Evolutionary conservation across 2,329 filamentous ascomycete species (phyloP).

Genomic region (Madurella mycetomatis): DNA sequence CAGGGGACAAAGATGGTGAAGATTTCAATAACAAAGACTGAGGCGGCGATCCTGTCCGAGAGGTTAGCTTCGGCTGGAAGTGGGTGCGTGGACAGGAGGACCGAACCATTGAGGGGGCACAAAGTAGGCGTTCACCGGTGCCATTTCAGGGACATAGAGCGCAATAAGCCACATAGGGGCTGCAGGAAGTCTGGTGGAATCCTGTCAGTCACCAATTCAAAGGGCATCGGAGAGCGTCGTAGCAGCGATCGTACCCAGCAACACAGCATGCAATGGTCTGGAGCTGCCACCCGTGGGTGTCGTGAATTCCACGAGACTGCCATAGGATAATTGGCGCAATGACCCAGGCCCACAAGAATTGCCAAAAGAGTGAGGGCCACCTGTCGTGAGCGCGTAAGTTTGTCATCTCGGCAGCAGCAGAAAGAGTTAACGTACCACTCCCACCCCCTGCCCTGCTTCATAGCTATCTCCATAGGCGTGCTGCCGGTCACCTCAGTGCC

Average conservation of each 20-base stretch:
- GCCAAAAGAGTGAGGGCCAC: slow-evolving; percentile 62
- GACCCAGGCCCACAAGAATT: slow-evolving; percentile 59
- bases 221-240: neutral
- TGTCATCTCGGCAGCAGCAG: neutral
- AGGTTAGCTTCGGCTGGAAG: neutral
- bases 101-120: slow-evolving; percentile 57
- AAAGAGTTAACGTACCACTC: slow-evolving; percentile 51
- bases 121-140: slow-evolving; percentile 49
- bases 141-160: slow-evolving; percentile 48
- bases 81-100: slow-evolving; percentile 23
- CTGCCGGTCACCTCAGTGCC: slow-evolving; percentile 58
- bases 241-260: slow-evolving; percentile 36
- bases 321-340: slow-evolving; percentile 59
- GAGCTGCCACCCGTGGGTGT: slow-evolving; percentile 62
- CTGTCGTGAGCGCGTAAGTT: slow-evolving; percentile 26
- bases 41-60: slow-evolving; percentile 48
- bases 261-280: slow-evolving; percentile 55
- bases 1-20: slow-evolving; percentile 61
- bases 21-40: slow-evolving; percentile 59
- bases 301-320: slow-evolving; percentile 55
- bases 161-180: slow-evolving; percentile 65
- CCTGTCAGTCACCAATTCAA: neutral
- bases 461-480: slow-evolving; percentile 42
- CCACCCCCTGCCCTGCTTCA: slow-evolving; percentile 50
- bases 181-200: slow-evolving; percentile 50